Evolutionary conservation across 2,329 filamentous ascomycete species (phyloP).

Genomic region (Diaporthe australafricana): DNA sequence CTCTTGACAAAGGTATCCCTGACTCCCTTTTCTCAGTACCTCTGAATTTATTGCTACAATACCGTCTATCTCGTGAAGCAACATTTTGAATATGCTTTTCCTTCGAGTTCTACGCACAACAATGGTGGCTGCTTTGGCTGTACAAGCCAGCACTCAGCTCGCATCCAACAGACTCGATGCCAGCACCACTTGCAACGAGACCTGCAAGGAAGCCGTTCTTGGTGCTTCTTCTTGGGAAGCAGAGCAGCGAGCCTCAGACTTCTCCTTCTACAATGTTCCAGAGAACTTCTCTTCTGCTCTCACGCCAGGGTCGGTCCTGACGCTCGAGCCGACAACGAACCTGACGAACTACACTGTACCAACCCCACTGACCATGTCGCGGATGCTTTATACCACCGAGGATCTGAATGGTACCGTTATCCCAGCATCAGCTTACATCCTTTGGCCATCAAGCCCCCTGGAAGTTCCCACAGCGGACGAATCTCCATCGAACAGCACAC

Average conservation of each 20-base stretch:
- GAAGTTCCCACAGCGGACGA: neutral
- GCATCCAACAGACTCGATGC: neutral
- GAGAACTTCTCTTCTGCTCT: neutral
- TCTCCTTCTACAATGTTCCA: neutral
- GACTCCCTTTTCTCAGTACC: fast-evolving
- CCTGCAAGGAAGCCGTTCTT: neutral
- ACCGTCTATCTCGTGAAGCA: too few species aligned
- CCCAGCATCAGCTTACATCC: slow-evolving; percentile 60
- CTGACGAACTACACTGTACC: slow-evolving; percentile 7
- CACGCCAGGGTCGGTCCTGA: slow-evolving; percentile 13
- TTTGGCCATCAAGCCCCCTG: slow-evolving; percentile 54
- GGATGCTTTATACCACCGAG: slow-evolving; percentile 60
- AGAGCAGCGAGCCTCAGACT: slow-evolving; percentile 8
- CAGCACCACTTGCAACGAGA: neutral
- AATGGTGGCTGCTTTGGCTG: neutral
- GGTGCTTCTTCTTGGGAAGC: neutral
- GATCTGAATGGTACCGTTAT: slow-evolving; percentile 56
- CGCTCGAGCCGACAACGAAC: neutral
- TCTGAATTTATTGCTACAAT: too few species aligned
- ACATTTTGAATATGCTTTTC: neutral
- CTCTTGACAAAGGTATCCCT: neutral
- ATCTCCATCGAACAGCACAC: neutral
- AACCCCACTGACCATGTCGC: slow-evolving; percentile 52
- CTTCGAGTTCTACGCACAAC: neutral
- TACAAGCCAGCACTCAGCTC: neutral